Evolutionary conservation across 495 filamentous ascomycete genomes (phyloP).

Genomic region (Entonaema liquescens): DNA sequence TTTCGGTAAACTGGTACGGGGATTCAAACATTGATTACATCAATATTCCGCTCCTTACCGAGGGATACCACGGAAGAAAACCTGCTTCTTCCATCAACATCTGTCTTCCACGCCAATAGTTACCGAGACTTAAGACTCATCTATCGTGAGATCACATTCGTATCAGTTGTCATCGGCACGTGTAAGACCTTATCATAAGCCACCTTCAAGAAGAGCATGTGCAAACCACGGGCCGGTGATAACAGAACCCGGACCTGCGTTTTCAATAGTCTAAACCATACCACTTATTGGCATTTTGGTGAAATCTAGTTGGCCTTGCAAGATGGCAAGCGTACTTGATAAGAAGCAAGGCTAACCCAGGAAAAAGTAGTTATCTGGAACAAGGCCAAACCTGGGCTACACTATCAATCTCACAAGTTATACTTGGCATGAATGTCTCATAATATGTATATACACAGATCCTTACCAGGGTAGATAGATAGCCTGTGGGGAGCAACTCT

Average conservation of each 20-base stretch:
- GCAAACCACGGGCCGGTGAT: constrained; percentile 10
- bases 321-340: constrained; percentile 22
- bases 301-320: constrained; percentile 25
- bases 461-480: constrained; percentile 27
- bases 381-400: constrained; percentile 7
- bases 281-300: constrained; percentile 12
- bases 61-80: constrained; percentile 15
- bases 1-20: constrained; percentile 36
- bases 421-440: constrained; percentile 21
- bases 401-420: constrained; percentile 10
- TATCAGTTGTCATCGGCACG: constrained; percentile 29
- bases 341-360: constrained; percentile 19
- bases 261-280: constrained; percentile 9
- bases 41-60: constrained; percentile 36
- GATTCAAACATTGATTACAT: constrained; percentile 36
- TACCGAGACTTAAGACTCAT: constrained; percentile 18
- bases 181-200: constrained; percentile 26
- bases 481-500: constrained; percentile 35
- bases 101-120: neutral
- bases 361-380: constrained; percentile 14
- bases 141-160: neutral
- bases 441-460: constrained; percentile 17
- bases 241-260: constrained; percentile 6
- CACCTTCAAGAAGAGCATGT: constrained; percentile 12
- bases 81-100: constrained; percentile 6